Evolutionary conservation across 2,329 filamentous ascomycete genomes (phyloP).

Genomic region (Penicillium sp.): DNA sequence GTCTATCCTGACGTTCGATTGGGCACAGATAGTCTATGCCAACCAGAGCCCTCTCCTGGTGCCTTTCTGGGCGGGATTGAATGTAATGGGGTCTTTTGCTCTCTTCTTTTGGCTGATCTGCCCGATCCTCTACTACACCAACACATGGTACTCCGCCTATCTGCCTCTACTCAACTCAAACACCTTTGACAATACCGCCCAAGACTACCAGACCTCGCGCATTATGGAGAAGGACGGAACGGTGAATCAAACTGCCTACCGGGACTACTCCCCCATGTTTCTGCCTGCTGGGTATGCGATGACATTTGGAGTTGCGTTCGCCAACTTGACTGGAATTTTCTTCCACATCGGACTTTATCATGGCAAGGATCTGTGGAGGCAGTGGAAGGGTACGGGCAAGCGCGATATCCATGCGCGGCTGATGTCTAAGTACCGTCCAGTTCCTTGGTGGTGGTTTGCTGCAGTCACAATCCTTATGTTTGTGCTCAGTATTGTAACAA

Average conservation of each 20-base stretch:
- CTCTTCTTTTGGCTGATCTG: conserved; percentile 48
- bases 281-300: conserved; percentile 60
- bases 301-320: conserved; percentile 64
- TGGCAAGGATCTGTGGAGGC: conserved; percentile 36
- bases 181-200: conserved; percentile 65
- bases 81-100: conserved; percentile 46
- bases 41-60: conserved; percentile 68
- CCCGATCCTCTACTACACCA: conserved; percentile 51
- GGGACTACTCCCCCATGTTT: conserved; percentile 65
- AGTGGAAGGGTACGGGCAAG: conserved; percentile 34
- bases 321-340: conserved; percentile 61
- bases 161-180: conserved; percentile 62
- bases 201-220: conserved; percentile 59
- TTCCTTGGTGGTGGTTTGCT: conserved; percentile 51
- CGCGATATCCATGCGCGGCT: conserved; percentile 47
- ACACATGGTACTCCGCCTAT: conserved; percentile 58
- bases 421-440: conserved; percentile 41
- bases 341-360: conserved; percentile 41
- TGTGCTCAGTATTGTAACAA: conserved; percentile 37
- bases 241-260: conserved; percentile 62
- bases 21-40: conserved; percentile 70
- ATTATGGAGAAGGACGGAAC: conserved; percentile 58
- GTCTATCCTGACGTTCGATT: conserved; percentile 72
- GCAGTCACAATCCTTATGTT: conserved; percentile 40
- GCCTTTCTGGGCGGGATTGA: conserved; percentile 52